Base-by-base conservation (phyloP, 768 basidiomycete genomes). In the Russula griseocarnosa region DNA sequence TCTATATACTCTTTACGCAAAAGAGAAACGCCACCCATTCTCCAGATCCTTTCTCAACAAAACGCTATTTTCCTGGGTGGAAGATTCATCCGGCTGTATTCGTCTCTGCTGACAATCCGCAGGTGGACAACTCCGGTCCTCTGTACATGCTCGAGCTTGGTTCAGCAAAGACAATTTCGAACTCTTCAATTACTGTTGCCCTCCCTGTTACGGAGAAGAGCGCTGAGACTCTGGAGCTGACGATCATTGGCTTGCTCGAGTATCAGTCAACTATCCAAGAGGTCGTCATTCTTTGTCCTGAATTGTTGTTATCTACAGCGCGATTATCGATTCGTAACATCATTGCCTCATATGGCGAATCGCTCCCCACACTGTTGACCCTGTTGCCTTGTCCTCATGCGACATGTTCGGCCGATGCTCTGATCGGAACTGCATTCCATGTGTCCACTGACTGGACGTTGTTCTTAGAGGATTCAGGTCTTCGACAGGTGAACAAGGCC, bases 71-170 rank as follows among this genome's bases (percentile, higher is more conserved):
- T 22, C 54, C 63, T 9, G 59, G 63, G 8, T 65, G 63, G 63
- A 44, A 51, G 9, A 42, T n/a, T 7, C 40, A 38, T 61, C 49
- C 54, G 13, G 54, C 54, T 52, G 24, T 46, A 24, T 56, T 34
- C n/a, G 26, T 51, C 34, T 44, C 54, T 4, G 7, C 7, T 11
- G 51, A 44, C 7, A 40, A 40, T 10, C 26, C 16, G 8, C 38
- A 22, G 20, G 24, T 24, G 2, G 40, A 38, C 9, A 6, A 40
- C 6, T 49, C 55, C 18, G 67, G 66, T 38, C 60, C 60, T 38
- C 32, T 67, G 30, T 68, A 68, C 55, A 30, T 32, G 26, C 66
- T 67, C 36, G 67, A 69, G 40, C 63, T 69, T 36, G 34, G 63
- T 24, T 60, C 55, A 30, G 59, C 57, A 20, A 63, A 56, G 36